A percentile compares a stretch with the other conserved stretches of the same genome.
Conservation (phyloP, 495 filamentous ascomycete genomes). For the Lindgomyces ingoldianus region DNA sequence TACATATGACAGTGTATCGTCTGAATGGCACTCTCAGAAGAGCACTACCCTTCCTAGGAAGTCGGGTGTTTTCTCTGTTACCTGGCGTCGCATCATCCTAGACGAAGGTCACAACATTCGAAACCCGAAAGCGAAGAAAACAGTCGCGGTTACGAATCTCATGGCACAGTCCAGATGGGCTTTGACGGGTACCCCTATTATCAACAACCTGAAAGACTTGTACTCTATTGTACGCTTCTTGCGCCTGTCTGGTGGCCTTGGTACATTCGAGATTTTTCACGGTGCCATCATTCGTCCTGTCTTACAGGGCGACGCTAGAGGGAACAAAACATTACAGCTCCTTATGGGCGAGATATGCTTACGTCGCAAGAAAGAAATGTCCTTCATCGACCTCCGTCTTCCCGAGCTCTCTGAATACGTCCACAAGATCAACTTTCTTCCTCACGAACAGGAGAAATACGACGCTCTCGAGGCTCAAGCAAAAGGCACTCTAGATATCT, state of each 20-base stretch:
- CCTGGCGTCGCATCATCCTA: conserved; percentile 74
- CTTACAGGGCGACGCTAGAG: conserved; percentile 56
- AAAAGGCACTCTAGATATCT: conserved; percentile 65
- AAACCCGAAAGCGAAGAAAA: conserved; percentile 70
- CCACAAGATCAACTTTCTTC: conserved; percentile 73
- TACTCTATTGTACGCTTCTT: conserved; percentile 82
- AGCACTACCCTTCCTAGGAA: conserved; percentile 34
- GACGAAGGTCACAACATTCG: conserved; percentile 89
- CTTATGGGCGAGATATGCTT: conserved; percentile 84
- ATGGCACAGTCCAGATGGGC: conserved; percentile 77
- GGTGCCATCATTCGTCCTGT: conserved; percentile 72
- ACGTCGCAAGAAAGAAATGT: conserved; percentile 85
- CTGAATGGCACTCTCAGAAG: conserved; percentile 36
- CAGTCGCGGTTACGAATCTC: conserved; percentile 66
- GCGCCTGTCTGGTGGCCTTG: conserved; percentile 72
- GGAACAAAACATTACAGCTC: conserved; percentile 67
- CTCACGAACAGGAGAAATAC: conserved; percentile 79
- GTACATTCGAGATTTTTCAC: conserved; percentile 75
- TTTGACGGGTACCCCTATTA: conserved; percentile 57
- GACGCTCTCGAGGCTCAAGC: conserved; percentile 75
- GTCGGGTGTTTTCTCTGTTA: conserved; percentile 58
- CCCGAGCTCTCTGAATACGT: conserved; percentile 78
- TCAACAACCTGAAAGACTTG: conserved; percentile 80
- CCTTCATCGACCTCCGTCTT: conserved; percentile 79
- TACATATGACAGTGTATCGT: conserved; percentile 64